Evolutionary conservation across 176 grass and related monocot genomes (phyloP).

Genomic region (Musa schizocarpa): DNA sequence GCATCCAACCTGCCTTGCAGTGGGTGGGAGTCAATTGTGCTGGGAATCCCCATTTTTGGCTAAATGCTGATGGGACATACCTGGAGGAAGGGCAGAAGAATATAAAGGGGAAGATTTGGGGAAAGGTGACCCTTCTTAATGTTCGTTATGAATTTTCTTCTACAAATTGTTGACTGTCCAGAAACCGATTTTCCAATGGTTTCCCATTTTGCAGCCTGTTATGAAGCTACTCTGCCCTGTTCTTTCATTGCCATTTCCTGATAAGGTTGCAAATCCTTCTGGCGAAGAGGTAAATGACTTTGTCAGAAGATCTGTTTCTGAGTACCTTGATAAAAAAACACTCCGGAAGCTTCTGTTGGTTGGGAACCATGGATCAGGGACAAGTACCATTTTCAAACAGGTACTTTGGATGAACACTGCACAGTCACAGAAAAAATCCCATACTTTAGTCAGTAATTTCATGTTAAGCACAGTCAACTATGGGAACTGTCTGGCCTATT

Average conservation of each 20-base stretch:
- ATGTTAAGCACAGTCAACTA: neutral
- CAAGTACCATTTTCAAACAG: conserved; percentile 96
- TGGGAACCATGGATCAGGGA: conserved; percentile 58
- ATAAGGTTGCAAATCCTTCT: conserved; percentile 29
- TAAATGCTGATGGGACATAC: conserved; percentile 90
- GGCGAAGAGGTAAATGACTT: conserved; percentile 38
- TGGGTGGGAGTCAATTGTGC: conserved; percentile 89
- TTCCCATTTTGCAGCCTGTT: conserved; percentile 45
- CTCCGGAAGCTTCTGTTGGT: conserved; percentile 69
- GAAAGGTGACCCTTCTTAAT: conserved; percentile 44
- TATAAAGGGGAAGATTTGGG: conserved; percentile 83
- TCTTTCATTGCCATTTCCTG: conserved; percentile 77
- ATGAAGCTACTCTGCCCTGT: conserved; percentile 84
- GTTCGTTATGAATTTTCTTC: conserved; percentile 9
- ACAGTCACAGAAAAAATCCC: neutral
- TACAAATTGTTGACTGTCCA: neutral
- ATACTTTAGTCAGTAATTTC: neutral
- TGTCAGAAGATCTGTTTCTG: conserved; percentile 36
- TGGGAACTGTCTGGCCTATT: neutral
- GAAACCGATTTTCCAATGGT: neutral
- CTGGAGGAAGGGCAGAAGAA: conserved; percentile 98
- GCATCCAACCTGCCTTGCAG: conserved; percentile 33
- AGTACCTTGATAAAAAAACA: conserved; percentile 63
- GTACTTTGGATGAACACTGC: conserved; percentile 25
- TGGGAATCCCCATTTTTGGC: conserved; percentile 97